Evolutionary conservation across 1,284 basidiomycete species (phyloP).

Genomic region (Megacollybia platyphylla): DNA sequence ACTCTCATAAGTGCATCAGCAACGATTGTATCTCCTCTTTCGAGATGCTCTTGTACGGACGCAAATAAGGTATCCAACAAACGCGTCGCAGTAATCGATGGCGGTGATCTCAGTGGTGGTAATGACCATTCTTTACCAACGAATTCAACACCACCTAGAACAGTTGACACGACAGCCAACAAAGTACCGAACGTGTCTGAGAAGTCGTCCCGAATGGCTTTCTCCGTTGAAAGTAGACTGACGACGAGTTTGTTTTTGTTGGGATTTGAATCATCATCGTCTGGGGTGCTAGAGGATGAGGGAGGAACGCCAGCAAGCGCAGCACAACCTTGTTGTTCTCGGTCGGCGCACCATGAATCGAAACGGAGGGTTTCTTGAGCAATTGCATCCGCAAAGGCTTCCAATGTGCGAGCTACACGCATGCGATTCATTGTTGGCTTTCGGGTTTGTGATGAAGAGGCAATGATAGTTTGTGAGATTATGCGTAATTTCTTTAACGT

Average conservation of each 20-base stretch:
- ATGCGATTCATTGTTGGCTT: conserved; percentile 9
- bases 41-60: conserved; percentile 37
- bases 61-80: conserved; percentile 54
- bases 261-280: neutral
- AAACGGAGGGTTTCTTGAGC: conserved; percentile 44
- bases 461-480: conserved; percentile 37
- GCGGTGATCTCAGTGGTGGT: conserved; percentile 20
- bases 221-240: conserved; percentile 57
- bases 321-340: conserved; percentile 53
- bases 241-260: conserved; percentile 28
- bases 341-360: conserved; percentile 56
- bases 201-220: conserved; percentile 42
- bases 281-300: conserved; percentile 2
- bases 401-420: conserved; percentile 45
- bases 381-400: conserved; percentile 73
- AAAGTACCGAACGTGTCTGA: conserved; percentile 43
- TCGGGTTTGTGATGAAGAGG: conserved; percentile 12
- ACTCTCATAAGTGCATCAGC: conserved; percentile 45
- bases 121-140: conserved; percentile 22
- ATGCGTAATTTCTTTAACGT: conserved; percentile 46
- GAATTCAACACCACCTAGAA: conserved; percentile 11
- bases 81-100: conserved; percentile 37
- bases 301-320: conserved; percentile 32
- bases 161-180: conserved; percentile 26
- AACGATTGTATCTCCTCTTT: conserved; percentile 40